These are phyloP conservation scores for Carex arenaria DNA, from an alignment of 202 grass and related monocot genomes.

Conservation along the genomic window DNA sequence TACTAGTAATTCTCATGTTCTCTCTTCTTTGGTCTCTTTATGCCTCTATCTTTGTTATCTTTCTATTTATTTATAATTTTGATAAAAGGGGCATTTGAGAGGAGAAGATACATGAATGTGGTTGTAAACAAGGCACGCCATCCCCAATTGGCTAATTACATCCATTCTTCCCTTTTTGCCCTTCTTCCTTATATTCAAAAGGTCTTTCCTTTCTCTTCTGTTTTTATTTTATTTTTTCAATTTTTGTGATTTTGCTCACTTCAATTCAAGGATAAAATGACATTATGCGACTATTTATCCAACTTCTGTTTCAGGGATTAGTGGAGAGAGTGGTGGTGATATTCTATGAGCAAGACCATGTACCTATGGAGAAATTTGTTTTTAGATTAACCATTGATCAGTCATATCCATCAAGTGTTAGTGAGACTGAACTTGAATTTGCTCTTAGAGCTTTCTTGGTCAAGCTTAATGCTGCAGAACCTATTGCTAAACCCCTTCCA, in stretches of 20 bases:
- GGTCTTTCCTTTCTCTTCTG: constrained; percentile 27
- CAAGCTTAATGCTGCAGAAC: constrained; percentile 61
- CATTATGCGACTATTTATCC: background rate
- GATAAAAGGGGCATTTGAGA: constrained; percentile 82
- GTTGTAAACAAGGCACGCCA: constrained; percentile 87
- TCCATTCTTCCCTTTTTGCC: constrained; percentile 53
- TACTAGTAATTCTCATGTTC: constrained; percentile 37
- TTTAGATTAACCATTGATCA: constrained; percentile 72
- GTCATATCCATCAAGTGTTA: constrained; percentile 52
- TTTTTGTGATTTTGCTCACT: background rate
- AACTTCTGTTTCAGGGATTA: constrained; percentile 45
- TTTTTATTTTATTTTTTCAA: background rate
- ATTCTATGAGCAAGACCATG: constrained; percentile 64
- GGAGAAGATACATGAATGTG: constrained; percentile 98
- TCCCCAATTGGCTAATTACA: constrained; percentile 60
- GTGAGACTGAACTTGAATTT: constrained; percentile 61
- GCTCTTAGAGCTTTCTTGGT: constrained; percentile 85
- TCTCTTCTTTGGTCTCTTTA: constrained; percentile 10
- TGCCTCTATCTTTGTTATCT: constrained; percentile 2
- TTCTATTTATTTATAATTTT: constrained; percentile 26
- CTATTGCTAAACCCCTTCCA: constrained; percentile 47
- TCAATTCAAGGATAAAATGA: background rate
- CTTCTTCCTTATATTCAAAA: constrained; percentile 80
- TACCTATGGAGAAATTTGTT: constrained; percentile 84
- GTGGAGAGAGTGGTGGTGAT: constrained; percentile 69